Base-by-base conservation (phyloP, 805 yeast species). In the Candida ulmi region DNA sequence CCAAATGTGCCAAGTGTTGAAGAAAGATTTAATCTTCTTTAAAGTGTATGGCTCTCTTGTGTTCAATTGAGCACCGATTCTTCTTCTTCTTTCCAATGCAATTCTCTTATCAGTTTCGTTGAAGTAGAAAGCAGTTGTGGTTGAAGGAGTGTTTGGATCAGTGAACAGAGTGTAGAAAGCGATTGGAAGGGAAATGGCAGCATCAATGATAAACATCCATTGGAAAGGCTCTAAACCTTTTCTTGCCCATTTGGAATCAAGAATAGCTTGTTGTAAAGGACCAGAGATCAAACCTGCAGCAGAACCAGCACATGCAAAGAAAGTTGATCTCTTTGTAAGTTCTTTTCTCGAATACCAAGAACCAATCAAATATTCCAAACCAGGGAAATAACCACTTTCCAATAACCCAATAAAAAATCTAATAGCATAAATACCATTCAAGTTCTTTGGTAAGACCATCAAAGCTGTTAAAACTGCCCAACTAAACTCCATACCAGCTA, bases 321-420 rank as follows among this genome's bases (percentile, higher is more conserved):
- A 41, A 0, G 55, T 40, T 11, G 67, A 55, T 41, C 71, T 46
- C 38, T 65, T 67, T n/a, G 62, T 49, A 36, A 65, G 41, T 40
- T 67, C 71, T 5, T 44, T 39, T 18, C 58, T 52, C 16, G 59
- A 50, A 41, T 62, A 65, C 59, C 65, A 63, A 2, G 62, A 54
- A 0, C 69, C 69, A 50, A 60, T 60, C 19, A 69, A 51, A 41
- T 68, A 71, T 41, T 69, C 73, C 43, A 72, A 49, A 26, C 76
- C 74, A 2, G 77, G 77, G 51, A 71, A 72, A 43, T 62, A 71
- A 0, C 76, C 77, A 15, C 69, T 54, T 41, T 72, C 78, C 4
- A 59, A 45, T 15, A 74, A 50, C 0, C 78, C 79, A 26, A 70
- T 47, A 18, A 68, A 44, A 40, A 71, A 71, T 31, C 65, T 48